These are phyloP conservation scores for Penicillium nordicum DNA, from an alignment of 2,329 filamentous ascomycete species.

Conservation along the genomic window DNA sequence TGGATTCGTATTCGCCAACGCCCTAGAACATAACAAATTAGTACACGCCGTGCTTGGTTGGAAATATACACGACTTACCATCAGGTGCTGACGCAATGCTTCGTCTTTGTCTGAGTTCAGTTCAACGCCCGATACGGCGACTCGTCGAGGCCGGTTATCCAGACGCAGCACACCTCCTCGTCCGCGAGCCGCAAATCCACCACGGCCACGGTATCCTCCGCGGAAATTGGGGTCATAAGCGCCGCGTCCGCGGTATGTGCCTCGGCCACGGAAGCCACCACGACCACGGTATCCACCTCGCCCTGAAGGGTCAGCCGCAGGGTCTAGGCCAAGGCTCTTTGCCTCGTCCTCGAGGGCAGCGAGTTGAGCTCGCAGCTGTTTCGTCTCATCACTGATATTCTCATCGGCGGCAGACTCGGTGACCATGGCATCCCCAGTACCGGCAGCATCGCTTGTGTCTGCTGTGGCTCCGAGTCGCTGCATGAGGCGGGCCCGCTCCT, in stretches of 20 bases:
- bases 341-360: conserved; percentile 56
- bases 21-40: conserved; percentile 31
- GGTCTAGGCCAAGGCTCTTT: conserved; percentile 51
- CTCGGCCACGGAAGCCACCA: conserved; percentile 37
- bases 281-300: conserved; percentile 36
- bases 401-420: conserved; percentile 28
- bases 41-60: background rate
- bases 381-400: conserved; percentile 48
- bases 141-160: conserved; percentile 56
- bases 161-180: conserved; percentile 54
- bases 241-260: conserved; percentile 43
- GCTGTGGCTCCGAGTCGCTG: conserved; percentile 47
- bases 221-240: conserved; percentile 40
- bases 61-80: conserved; percentile 35
- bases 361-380: conserved; percentile 52
- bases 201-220: conserved; percentile 44
- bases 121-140: conserved; percentile 51
- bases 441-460: conserved; percentile 27
- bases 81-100: conserved; percentile 54
- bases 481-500: conserved; percentile 51
- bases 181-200: conserved; percentile 34
- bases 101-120: conserved; percentile 52
- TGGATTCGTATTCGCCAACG: conserved; percentile 46
- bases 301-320: conserved; percentile 32
- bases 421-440: conserved; percentile 23